A percentile compares a stretch with the other conserved stretches of the same genome.
Conservation (phyloP, 768 basidiomycete genomes). For the Royoungia palumana region DNA sequence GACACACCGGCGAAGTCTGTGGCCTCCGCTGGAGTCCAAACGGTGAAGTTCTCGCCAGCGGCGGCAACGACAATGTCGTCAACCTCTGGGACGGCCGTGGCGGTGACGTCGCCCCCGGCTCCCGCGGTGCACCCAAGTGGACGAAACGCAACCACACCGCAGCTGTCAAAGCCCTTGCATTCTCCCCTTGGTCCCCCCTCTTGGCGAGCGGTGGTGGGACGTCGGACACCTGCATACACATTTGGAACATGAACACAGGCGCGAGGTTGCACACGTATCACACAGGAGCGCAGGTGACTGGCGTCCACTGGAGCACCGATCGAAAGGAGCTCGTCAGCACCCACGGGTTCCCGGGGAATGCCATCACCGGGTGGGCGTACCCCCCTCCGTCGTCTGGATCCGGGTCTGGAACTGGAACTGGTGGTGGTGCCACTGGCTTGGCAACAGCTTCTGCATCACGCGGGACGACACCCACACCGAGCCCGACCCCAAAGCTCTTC, state of each 20-base stretch:
- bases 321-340: conserved; percentile 89
- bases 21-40: conserved; percentile 87
- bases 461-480: conserved; percentile 14
- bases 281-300: conserved; percentile 90
- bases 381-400: conserved; percentile 45
- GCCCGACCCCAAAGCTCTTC: conserved; percentile 22
- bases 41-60: conserved; percentile 88
- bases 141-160: conserved; percentile 90
- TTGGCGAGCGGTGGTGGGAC: conserved; percentile 95
- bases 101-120: conserved; percentile 44
- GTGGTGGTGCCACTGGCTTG: conserved; percentile 28
- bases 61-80: conserved; percentile 97
- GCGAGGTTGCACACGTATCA: conserved; percentile 84
- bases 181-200: conserved; percentile 94
- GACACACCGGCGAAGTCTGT: conserved; percentile 92
- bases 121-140: conserved; percentile 73
- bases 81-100: conserved; percentile 94
- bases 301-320: conserved; percentile 82
- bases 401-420: too few species aligned
- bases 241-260: conserved; percentile 92
- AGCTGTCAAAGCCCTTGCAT: conserved; percentile 86
- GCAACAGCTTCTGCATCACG: conserved; percentile 8
- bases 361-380: conserved; percentile 79
- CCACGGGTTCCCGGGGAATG: conserved; percentile 91
- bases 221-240: conserved; percentile 84